These are phyloP conservation scores for Leccinum sublutescens DNA, from an alignment of 768 basidiomycete species.

Conservation along the genomic window DNA sequence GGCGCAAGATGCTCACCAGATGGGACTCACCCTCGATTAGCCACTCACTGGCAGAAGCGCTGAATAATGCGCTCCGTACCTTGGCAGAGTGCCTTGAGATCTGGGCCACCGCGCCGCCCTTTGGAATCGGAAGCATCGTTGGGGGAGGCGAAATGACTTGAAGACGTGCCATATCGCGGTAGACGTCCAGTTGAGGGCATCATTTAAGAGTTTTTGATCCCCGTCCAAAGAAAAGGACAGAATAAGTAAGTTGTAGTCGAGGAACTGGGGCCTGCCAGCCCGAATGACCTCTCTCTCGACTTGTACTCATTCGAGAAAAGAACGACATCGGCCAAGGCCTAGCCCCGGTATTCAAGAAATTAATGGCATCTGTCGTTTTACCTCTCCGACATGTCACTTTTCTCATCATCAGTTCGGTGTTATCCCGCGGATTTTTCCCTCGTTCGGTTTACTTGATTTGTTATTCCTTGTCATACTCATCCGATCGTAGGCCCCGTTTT, in stretches of 20 bases:
- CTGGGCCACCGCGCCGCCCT: conserved; percentile 13
- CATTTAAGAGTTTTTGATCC: conserved; percentile 18
- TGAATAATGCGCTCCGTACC: conserved; percentile 9
- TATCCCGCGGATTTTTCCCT: conserved; percentile 8
- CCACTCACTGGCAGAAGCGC: conserved; percentile 7
- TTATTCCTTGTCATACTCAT: conserved; percentile 9
- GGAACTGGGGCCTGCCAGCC: conserved; percentile 6
- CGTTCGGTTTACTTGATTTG: not conserved
- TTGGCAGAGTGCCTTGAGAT: conserved; percentile 11
- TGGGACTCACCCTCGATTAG: conserved; percentile 9
- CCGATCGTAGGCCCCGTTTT: conserved; percentile 14
- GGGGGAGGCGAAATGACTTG: conserved; percentile 26
- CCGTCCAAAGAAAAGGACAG: conserved; percentile 12
- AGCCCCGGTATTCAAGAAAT: conserved; percentile 20
- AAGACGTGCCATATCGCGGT: conserved; percentile 6
- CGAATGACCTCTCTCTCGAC: not conserved
- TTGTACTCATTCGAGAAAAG: not conserved
- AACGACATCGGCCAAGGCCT: not conserved
- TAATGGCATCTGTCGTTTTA: not conserved
- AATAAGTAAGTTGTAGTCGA: conserved; percentile 4
- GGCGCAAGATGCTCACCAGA: conserved; percentile 19
- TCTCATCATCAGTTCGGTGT: conserved; percentile 7
- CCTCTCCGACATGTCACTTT: not conserved
- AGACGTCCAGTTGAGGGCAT: not conserved
- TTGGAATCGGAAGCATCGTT: conserved; percentile 9